Evolutionary conservation across 345 rosid genomes (phyloP).

Genomic region (Dipteronia sinensis): DNA sequence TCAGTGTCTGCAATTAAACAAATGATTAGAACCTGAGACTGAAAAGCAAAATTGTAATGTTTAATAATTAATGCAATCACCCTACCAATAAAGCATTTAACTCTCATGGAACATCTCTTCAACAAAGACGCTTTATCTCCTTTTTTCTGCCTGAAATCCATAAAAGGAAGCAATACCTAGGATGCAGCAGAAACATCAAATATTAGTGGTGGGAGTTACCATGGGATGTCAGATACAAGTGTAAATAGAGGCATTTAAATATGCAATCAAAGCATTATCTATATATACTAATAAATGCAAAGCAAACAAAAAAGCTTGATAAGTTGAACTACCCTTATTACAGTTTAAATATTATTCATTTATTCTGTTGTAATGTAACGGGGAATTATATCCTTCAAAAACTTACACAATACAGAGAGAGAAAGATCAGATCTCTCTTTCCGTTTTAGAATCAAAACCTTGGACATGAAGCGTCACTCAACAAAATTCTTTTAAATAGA

Average conservation of each 20-base stretch:
- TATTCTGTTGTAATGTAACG: not conserved
- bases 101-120: slow-evolving; percentile 64
- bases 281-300: not conserved
- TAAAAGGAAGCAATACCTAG: slow-evolving; percentile 66
- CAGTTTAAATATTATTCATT: not conserved
- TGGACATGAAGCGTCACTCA: not conserved
- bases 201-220: not conserved
- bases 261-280: not conserved
- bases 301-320: not conserved
- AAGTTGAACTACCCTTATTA: not conserved
- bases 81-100: slow-evolving; percentile 73
- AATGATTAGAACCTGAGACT: not conserved
- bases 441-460: not conserved
- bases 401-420: not conserved
- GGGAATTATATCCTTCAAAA: not conserved
- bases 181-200: slow-evolving; percentile 9
- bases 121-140: slow-evolving; percentile 54
- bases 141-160: slow-evolving; percentile 51
- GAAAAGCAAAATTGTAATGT: not conserved
- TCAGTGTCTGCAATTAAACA: slow-evolving; percentile 57
- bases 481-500: not conserved
- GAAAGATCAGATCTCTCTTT: not conserved
- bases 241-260: not conserved
- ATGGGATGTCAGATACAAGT: not conserved
- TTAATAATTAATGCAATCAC: slow-evolving; percentile 4